Percentiles rank a stretch among this genome's conserved stretches.
phyloP scores from a whole-genome alignment of 192 early-diverging fungal species.

The Coemansia sp. region DNA sequence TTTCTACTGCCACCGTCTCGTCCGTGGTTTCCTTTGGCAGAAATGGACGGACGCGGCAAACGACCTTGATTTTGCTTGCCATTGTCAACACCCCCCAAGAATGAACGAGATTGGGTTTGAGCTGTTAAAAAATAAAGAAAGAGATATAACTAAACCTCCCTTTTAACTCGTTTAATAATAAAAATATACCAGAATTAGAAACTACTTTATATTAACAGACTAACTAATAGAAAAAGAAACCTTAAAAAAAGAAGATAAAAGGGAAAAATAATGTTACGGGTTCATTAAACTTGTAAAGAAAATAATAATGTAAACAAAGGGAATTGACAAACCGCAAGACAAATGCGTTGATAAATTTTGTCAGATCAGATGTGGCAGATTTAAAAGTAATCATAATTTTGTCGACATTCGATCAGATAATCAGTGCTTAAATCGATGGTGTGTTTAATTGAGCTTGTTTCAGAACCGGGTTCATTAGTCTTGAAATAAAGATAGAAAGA shows the following conservation, averaged over 20 bases:
- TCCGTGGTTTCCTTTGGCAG: conserved; percentile 57
- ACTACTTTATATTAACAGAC: conserved; percentile 8
- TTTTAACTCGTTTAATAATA: conserved; percentile 9
- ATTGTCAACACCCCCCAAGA: conserved; percentile 6
- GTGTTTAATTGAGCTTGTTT: too few relatives aligned
- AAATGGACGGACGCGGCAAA: conserved; percentile 65
- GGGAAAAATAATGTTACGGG: neutral
- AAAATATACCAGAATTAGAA: neutral
- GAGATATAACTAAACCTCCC: neutral
- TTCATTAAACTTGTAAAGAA: neutral
- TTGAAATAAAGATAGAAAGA: too few relatives aligned
- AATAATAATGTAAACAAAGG: conserved; percentile 25
- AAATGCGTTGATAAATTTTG: conserved; percentile 5
- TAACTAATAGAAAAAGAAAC: neutral
- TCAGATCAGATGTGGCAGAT: too few relatives aligned
- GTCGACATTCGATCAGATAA: too few relatives aligned
- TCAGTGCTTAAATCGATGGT: too few relatives aligned
- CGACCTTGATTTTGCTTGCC: conserved; percentile 59
- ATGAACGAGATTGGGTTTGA: neutral
- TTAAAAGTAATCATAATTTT: too few relatives aligned
- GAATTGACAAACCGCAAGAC: neutral
- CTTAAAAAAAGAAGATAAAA: conserved; percentile 10
- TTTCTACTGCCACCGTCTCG: conserved; percentile 43
- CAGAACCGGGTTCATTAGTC: too few relatives aligned
- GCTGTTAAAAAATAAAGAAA: neutral